Evolutionary conservation across 192 early-diverging fungal species (phyloP), one percentile per base, ranked within the genome.

Genomic region (Coemansia pectinata): DNA sequence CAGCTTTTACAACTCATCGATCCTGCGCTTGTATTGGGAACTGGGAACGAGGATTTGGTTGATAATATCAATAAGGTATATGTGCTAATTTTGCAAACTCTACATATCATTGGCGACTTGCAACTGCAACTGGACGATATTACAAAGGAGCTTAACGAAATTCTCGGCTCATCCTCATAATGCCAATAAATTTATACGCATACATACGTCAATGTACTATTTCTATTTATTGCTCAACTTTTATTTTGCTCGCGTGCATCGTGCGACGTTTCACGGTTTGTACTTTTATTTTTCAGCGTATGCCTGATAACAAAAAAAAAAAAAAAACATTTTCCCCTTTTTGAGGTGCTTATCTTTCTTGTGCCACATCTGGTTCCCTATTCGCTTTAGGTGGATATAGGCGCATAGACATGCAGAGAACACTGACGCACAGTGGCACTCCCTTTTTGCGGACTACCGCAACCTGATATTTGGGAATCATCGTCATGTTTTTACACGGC

Each of bases 91-190:
- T 67, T 76, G 60, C 65, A 70, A 10, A 76, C 74, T 1, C 62
- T 73, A 33, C 66, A 61, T 39, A 61, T 76, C 39, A 81, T 76
- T 36, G 61, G 60, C 45, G 67, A 76, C 23, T 44, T 81, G 3
- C 74, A 76, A 60, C 71, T 81, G n/a, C 79, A 73, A 55, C 68
- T 81, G 6, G 79, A 81, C 29, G 67, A 76, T 12, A 76, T 81
- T 11, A 76, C 68, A 10, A 66, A 50, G n/a, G 73, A 71, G 57
- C 70, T 80, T 23, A 62, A 80, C 39, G 44, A 53, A 9, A 80
- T 80, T 65, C 67, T 79, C 25, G 65, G 61, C 33, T 31, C 29
- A 31, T 59, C 57, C 1, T 4, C 17, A 34, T 31, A 31, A 15
- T 15, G 33, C 57, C 11, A n/a, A 36, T 15, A 34, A 59, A 31